Base-by-base conservation (phyloP, 1,284 basidiomycete genomes). In the Ceratobasidium sp. region DNA sequence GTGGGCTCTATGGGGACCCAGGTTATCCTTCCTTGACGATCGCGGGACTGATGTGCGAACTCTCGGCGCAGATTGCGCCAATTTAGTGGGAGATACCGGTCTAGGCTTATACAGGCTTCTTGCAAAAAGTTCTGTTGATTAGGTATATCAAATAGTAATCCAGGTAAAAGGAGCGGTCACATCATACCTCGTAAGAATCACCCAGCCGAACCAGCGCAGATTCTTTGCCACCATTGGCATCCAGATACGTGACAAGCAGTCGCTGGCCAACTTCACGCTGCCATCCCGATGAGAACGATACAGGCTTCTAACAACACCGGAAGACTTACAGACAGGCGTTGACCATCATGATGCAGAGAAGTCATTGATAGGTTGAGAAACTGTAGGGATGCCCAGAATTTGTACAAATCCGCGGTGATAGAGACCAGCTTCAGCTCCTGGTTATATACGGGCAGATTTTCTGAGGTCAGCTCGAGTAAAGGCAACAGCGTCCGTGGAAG, bases 101-200 rank as follows among this genome's bases (percentile, higher is more conserved):
- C 59, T 5, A 61, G 59, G 18, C 43, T 61, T 5, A 30, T 39
- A 28, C 59, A 61, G 9, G 59, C 59, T 45, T 61, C 59, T 21
- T 39, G 43, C 6, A 61, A 28, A 9, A 46, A 21, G 39, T 46
- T 28, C 59, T 61, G 23, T 39, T 26, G 2, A 9, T 4, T 18
- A 28, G 16, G 6, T n/a, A n/a, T n/a, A n/a, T n/a, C n/a, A n/a
- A n/a, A n/a, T n/a, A n/a, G n/a, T n/a, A n/a, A n/a, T n/a, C n/a
- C n/a, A n/a, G n/a, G n/a, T n/a, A n/a, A n/a, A n/a, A n/a, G n/a
- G n/a, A n/a, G n/a, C n/a, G n/a, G n/a, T n/a, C n/a, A n/a, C n/a
- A n/a, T n/a, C 57, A 9, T 28, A 46, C 59, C n/a, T 61, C 59
- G 21, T 61, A 61, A 32, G 59, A 43, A 61, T 28, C 41, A 32